These are phyloP conservation scores for Botrytis squamosa DNA, from an alignment of 2,329 filamentous ascomycete genomes.

Conservation along the genomic window DNA sequence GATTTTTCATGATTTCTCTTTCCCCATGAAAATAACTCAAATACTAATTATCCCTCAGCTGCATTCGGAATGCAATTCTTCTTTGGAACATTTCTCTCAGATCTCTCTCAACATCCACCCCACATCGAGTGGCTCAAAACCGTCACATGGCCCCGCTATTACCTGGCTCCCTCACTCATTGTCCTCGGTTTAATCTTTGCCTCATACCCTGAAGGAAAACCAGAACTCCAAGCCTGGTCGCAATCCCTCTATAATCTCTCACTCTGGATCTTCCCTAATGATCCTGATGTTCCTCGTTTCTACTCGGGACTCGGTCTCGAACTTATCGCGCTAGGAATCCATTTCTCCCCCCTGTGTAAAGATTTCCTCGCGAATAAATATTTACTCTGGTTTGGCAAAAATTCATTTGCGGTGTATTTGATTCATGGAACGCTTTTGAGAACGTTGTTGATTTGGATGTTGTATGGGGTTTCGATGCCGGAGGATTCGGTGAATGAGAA, in stretches of 20 bases:
- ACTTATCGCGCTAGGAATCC: slow-evolving; percentile 50
- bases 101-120: slow-evolving; percentile 53
- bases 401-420: slow-evolving; percentile 64
- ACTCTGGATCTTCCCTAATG: slow-evolving; percentile 46
- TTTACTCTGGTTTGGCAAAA: slow-evolving; percentile 61
- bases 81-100: slow-evolving; percentile 60
- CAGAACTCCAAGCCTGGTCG: slow-evolving; percentile 56
- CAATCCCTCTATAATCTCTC: slow-evolving; percentile 45
- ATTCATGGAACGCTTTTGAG: slow-evolving; percentile 61
- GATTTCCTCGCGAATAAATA: slow-evolving; percentile 52
- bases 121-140: slow-evolving; percentile 48
- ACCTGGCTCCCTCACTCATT: slow-evolving; percentile 51
- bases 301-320: slow-evolving; percentile 51
- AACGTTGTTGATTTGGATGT: slow-evolving; percentile 58
- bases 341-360: slow-evolving; percentile 53
- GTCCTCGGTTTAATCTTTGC: slow-evolving; percentile 55
- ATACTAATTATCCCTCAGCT: slow-evolving; percentile 35
- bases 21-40: not conserved
- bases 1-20: not conserved
- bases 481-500: slow-evolving; percentile 34
- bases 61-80: slow-evolving; percentile 59
- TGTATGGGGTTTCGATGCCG: slow-evolving; percentile 49
- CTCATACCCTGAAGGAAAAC: slow-evolving; percentile 58
- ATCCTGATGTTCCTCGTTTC: slow-evolving; percentile 50
- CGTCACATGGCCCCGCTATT: slow-evolving; percentile 45